These are phyloP conservation scores for Torulaspora microellipsoides DNA, from an alignment of 805 yeast genomes.

Conservation along the genomic window DNA sequence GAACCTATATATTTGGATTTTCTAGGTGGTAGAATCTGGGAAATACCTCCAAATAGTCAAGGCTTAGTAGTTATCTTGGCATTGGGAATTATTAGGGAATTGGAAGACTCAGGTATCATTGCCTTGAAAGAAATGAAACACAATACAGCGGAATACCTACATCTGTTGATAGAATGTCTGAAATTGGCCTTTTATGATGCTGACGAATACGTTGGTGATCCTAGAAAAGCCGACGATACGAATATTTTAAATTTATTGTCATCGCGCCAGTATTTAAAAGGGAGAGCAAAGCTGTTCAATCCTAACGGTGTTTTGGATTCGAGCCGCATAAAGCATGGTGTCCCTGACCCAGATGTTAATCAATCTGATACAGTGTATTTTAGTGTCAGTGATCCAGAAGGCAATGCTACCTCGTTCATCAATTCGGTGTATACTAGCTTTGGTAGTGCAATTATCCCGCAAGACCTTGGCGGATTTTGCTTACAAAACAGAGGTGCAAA, in stretches of 20 bases:
- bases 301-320: constrained; percentile 40
- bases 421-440: constrained; percentile 67
- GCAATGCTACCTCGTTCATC: constrained; percentile 80
- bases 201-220: constrained; percentile 68
- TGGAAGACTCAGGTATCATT: constrained; percentile 44
- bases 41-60: constrained; percentile 81
- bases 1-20: constrained; percentile 57
- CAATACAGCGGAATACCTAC: constrained; percentile 68
- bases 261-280: constrained; percentile 44
- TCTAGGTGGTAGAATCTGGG: constrained; percentile 60
- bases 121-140: constrained; percentile 45
- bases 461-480: constrained; percentile 58
- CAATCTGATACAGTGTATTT: constrained; percentile 71
- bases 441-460: constrained; percentile 61
- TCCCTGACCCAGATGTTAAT: constrained; percentile 49
- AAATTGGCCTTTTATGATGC: constrained; percentile 72
- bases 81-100: constrained; percentile 56
- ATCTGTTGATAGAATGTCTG: constrained; percentile 62
- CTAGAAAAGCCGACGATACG: constrained; percentile 32
- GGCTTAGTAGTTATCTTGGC: constrained; percentile 73
- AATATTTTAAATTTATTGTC: constrained; percentile 34
- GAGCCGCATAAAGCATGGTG: constrained; percentile 42
- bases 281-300: constrained; percentile 46
- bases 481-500: constrained; percentile 76
- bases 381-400: constrained; percentile 57